Evolutionary conservation across 2,329 filamentous ascomycete species (phyloP), one percentile per base, ranked within the genome.

Genomic region (Diaporthe ilicicola): DNA sequence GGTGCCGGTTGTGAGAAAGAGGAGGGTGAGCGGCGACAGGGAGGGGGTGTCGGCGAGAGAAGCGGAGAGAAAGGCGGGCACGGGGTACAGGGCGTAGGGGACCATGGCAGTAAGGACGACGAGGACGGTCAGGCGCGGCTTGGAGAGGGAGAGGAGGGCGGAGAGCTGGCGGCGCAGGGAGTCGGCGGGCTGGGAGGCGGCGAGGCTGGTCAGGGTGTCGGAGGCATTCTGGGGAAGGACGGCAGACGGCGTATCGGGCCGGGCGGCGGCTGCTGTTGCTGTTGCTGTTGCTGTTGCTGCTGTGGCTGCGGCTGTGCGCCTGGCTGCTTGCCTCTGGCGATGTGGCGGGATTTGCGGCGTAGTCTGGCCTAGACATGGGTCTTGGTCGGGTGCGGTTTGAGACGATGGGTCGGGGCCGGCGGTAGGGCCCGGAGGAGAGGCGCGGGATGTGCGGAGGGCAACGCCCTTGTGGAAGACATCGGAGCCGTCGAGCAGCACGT

Each of bases 71-170:
- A 98, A 90, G 67, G 94, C 92, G 2, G 95, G 95, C 2, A 97
- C 93, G 0, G 96, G 96, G 80, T 98, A 99, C 69, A 99, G 86
- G 19, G 94, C 94, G 81, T 98, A 99, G 3, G 95, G 90, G 2
- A 93, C 93, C 80, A 96, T 97, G 34, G 95, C 94, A 0, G 94
- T 94, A 59, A 99, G 90, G 39, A 97, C 92, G 73, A 99, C 92
- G 56, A 99, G 90, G 76, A 97, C 92, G 9, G 94, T 95, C 61
- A 99, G 90, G 67, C 95, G 94, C 4, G 96, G 96, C 80, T 99
- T 99, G n/a, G 95, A 93, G 75, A 99, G 91, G 32, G 96, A 93
- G 74, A 99, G 91, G 77, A 94, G 94, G 37, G 94, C 91, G 27
- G 94, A 93, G 74, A 96, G 79, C 69, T 90, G 87, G 70, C 94